A percentile compares a stretch with the other conserved stretches of the same genome.
phyloP scores from a whole-genome alignment of 129 eudicot species.

The Saussurea involucrata region DNA sequence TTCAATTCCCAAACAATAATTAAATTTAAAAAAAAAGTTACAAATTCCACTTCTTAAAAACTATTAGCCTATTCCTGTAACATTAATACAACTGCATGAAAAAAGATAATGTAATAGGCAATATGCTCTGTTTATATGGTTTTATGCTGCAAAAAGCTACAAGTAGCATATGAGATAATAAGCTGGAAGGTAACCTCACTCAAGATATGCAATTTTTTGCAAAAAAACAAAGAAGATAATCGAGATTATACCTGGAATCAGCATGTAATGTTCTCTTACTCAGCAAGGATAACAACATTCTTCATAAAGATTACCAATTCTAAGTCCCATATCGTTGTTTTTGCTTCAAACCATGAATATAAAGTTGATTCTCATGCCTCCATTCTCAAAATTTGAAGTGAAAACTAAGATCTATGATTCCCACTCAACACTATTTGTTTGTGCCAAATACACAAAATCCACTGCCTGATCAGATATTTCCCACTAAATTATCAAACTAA shows the following conservation, averaged over 20 bases:
- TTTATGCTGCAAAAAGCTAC: background rate
- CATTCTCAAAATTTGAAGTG: conserved; percentile 2
- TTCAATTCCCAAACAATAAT: conserved; percentile 10
- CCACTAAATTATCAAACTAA: conserved; percentile 6
- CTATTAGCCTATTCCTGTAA: background rate
- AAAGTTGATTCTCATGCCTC: conserved; percentile 19
- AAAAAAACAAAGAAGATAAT: background rate
- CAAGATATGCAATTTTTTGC: background rate
- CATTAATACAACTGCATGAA: background rate
- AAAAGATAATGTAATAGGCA: background rate
- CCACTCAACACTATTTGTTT: conserved; percentile 15
- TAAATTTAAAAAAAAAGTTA: background rate
- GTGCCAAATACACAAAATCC: conserved; percentile 10
- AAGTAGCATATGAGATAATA: background rate
- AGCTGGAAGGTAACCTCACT: background rate
- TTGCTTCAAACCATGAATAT: conserved; percentile 14
- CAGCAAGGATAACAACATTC: conserved; percentile 91
- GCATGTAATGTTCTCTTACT: conserved; percentile 77
- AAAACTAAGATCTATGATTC: conserved; percentile 25
- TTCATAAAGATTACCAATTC: conserved; percentile 30
- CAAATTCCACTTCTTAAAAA: conserved; percentile 4
- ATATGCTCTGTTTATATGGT: background rate
- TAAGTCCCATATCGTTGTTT: conserved; percentile 25
- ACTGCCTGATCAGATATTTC: background rate
- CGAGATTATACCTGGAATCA: conserved; percentile 71